Evolutionary conservation across 805 yeast genomes (phyloP), one percentile per base, ranked within the genome.

Genomic region (Saccharomyces eubayanus): DNA sequence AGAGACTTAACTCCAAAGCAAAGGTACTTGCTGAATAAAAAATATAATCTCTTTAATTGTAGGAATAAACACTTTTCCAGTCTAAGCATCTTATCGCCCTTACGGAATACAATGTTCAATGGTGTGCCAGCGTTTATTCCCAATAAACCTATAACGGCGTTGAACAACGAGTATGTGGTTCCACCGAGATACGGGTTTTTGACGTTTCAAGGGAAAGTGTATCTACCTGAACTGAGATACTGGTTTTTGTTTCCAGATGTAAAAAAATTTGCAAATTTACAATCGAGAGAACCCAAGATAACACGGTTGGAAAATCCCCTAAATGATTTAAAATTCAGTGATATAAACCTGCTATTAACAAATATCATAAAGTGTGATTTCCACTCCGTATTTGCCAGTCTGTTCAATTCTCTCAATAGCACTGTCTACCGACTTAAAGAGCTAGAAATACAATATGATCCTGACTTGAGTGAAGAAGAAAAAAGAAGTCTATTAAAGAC

Each of bases 71-170:
- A 86, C 67, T 82, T 81, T 59, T 73, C 74, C 51, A 61, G 71
- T 0, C 62, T 75, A 49, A 69, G 74, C 0, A 82, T 82, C 60
- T 55, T 85, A 14, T 72, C 79, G 5, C 87, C 88, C 0, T 64
- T 86, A 52, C 63, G 71, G 16, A 59, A 73, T 29, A 73, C 86
- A 0, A 64, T 71, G 53, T 79, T 80, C 59, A 89, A 85, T 62
- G 84, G 84, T 10, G 79, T 80, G n/a, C 73, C 78, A 21, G 80
- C 82, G 2, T 77, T 82, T 52, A 68, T 84, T 11, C 90, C 90
- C 0, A 65, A 72, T 49, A 71, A 75, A 43, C 74, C 67, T 55
- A 60, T 74, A n/a, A 62, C 66, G 3, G 66, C 78, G 2, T 66
- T 84, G 47, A 64, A 63, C 8, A 70, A 72, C 14, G 90, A 84